phyloP scores from a whole-genome alignment of 2,329 filamentous ascomycete species.

The Tolypocladium guangdongense region DNA sequence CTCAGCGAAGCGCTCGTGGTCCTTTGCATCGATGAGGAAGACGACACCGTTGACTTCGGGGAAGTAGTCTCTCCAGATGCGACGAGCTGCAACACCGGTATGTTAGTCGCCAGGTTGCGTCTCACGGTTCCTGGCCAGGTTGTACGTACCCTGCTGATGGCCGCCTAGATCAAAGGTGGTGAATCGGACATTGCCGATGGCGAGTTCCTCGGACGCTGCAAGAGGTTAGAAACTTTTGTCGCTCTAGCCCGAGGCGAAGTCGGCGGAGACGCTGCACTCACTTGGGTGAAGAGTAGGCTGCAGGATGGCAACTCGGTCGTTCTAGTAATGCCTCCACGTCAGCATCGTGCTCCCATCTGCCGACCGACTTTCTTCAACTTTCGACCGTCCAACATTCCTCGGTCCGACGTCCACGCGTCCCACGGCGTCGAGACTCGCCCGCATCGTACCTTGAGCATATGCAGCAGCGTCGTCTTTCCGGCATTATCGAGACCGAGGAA shows the following conservation, averaged over 20 bases:
- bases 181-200: conserved; percentile 87
- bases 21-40: conserved; percentile 95
- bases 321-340: conserved; percentile 37
- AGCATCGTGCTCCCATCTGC: conserved; percentile 8
- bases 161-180: conserved; percentile 90
- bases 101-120: neutral
- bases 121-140: neutral
- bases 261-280: conserved; percentile 34
- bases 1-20: conserved; percentile 87
- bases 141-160: conserved; percentile 69
- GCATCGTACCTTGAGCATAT: conserved; percentile 76
- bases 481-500: conserved; percentile 92
- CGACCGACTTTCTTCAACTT: too few relatives aligned
- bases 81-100: conserved; percentile 52
- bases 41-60: conserved; percentile 94
- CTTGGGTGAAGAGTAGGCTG: conserved; percentile 87
- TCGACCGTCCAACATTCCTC: neutral
- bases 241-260: neutral
- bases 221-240: conserved; percentile 6
- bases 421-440: neutral
- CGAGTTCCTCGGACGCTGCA: conserved; percentile 77
- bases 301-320: conserved; percentile 84
- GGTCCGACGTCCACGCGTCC: neutral
- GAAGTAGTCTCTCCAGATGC: conserved; percentile 96
- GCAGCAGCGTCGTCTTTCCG: conserved; percentile 85